phyloP scores from a whole-genome alignment of 192 early-diverging fungal genomes.

The Mortierella antarctica region DNA sequence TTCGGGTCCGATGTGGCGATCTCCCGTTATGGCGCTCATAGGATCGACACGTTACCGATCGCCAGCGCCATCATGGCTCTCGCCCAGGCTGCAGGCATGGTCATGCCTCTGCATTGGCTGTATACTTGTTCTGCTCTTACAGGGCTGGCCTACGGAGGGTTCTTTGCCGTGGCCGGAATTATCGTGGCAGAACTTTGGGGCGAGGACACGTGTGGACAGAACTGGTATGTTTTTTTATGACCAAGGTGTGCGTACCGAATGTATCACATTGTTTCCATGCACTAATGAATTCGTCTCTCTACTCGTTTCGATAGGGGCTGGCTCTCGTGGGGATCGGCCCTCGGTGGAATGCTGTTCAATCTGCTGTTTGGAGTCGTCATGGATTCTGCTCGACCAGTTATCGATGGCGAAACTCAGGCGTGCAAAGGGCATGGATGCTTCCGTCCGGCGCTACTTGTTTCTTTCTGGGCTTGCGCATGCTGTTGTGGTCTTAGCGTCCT shows the following conservation, averaged over 20 bases:
- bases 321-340: slow-evolving; percentile 42
- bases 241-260: neutral
- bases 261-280: neutral
- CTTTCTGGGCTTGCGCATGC: slow-evolving; percentile 22
- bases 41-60: slow-evolving; percentile 24
- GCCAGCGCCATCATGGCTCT: slow-evolving; percentile 28
- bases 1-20: slow-evolving; percentile 41
- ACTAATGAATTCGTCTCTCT: neutral
- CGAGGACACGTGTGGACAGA: slow-evolving; percentile 41
- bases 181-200: slow-evolving; percentile 53
- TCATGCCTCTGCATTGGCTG: slow-evolving; percentile 27
- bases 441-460: slow-evolving; percentile 25
- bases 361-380: slow-evolving; percentile 41
- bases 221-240: slow-evolving; percentile 31
- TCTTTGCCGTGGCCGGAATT: slow-evolving; percentile 46
- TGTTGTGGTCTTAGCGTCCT: slow-evolving; percentile 11
- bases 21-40: slow-evolving; percentile 8
- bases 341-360: slow-evolving; percentile 49
- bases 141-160: slow-evolving; percentile 41
- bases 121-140: slow-evolving; percentile 29
- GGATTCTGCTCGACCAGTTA: slow-evolving; percentile 20
- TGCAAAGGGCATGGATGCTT: slow-evolving; percentile 43
- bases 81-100: slow-evolving; percentile 33
- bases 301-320: slow-evolving; percentile 27
- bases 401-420: slow-evolving; percentile 9